Base-by-base conservation (phyloP, 148 eudicot genomes). In the Fagopyrum tataricum region DNA sequence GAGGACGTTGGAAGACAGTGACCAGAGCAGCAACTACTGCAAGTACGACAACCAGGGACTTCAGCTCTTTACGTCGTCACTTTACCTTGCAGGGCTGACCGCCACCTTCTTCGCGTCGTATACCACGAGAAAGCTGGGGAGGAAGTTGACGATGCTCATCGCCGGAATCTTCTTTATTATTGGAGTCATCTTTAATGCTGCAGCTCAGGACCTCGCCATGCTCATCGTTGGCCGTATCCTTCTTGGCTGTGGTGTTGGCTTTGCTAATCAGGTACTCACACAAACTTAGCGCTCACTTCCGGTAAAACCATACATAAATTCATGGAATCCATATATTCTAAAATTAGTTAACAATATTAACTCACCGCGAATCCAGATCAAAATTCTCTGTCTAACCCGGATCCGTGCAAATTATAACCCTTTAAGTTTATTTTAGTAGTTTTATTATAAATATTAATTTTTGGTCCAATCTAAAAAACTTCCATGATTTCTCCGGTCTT, bases 191-290 rank as follows among this genome's bases (percentile, higher is more conserved):
- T 75, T 94, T 6, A 94, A 91, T 70, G 86, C 98, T 7, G 86
- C 88, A 2, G 98, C 98, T 51, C 82, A 81, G 44, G 82, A 91
- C 71, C 85, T 91, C 42, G 89, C 85, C 14, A 91, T 91, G 97
- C 97, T 94, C 78, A 94, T 94, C 69, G 40, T 90, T 78, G 98
- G 97, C 1, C 79, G 98, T 67, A 87, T 94, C 48, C 78, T 90
- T 42, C 93, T 94, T 76, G 98, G 98, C 46, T 91, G 96, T 72
- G 98, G 98, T 2, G 98, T 94, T 21, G 98, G 98, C 2, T 94
- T 94, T 70, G 97, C 95, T 20, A 94, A 94, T 82, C 97, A 94
- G 96, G 98, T 94, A 79, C n/a, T 24, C 7, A 56, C 6, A 8
- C 49, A 3, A 10, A 8, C 49, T 13, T 46, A 0, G 3, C 1